Conservation (phyloP, 2,329 filamentous ascomycete genomes). For the Diplocarpon mali region DNA sequence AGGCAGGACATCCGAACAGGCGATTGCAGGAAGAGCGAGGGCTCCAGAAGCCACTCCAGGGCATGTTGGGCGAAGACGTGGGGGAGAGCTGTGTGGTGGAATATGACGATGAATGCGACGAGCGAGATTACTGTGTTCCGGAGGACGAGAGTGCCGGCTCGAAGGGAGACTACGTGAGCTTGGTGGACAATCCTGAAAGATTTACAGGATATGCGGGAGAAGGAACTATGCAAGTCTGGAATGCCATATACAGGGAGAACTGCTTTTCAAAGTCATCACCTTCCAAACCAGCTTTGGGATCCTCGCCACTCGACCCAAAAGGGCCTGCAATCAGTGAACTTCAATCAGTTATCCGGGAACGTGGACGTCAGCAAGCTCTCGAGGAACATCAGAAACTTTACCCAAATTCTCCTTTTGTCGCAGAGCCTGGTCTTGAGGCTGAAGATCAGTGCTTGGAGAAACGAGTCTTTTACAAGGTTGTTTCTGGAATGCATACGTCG, state of each 20-base stretch:
- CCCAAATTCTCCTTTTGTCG: constrained; percentile 45
- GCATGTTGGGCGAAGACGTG: constrained; percentile 72
- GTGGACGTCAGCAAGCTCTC: constrained; percentile 49
- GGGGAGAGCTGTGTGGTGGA: constrained; percentile 95
- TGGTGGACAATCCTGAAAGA: constrained; percentile 85
- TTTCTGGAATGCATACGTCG: constrained; percentile 96
- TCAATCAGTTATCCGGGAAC: constrained; percentile 47
- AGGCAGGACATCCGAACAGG: constrained; percentile 77
- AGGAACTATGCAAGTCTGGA: constrained; percentile 84
- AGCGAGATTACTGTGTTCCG: constrained; percentile 90
- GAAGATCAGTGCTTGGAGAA: constrained; percentile 96
- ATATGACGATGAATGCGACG: constrained; percentile 94
- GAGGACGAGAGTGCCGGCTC: constrained; percentile 80
- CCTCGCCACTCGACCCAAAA: constrained; percentile 22
- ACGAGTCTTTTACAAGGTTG: constrained; percentile 91
- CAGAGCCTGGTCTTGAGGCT: constrained; percentile 56
- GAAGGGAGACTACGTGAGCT: constrained; percentile 93
- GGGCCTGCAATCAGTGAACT: constrained; percentile 47
- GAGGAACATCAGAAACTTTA: constrained; percentile 46
- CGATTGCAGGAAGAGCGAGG: constrained; percentile 58
- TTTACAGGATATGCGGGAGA: constrained; percentile 90
- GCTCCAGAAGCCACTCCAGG: constrained; percentile 64
- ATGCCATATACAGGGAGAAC: constrained; percentile 93
- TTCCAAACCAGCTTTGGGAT: constrained; percentile 46
- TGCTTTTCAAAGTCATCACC: constrained; percentile 71